A percentile compares a stretch with the other conserved stretches of the same genome.
Evolutionary conservation across 176 grass and related monocot genomes (phyloP).

Genomic region (Pontederia crassipes): DNA sequence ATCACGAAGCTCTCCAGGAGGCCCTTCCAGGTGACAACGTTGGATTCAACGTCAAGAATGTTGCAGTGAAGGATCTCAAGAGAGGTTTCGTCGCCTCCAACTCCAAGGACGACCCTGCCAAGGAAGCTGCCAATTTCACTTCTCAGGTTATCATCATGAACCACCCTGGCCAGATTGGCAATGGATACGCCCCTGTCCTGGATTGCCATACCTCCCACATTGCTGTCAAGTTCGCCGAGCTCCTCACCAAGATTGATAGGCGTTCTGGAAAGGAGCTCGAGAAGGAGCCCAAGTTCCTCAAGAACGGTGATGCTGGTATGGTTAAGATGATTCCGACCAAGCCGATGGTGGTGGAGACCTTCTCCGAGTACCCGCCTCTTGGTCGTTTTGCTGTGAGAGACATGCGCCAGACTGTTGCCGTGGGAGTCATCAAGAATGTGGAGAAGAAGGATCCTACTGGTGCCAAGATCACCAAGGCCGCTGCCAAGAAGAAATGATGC

Average conservation of each 20-base stretch:
- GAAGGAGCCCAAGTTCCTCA: slow-evolving; percentile 11
- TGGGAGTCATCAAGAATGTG: slow-evolving; percentile 6
- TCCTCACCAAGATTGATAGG: slow-evolving; percentile 4
- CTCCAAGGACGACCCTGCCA: slow-evolving; percentile 3
- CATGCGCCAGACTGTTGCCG: slow-evolving; percentile 1
- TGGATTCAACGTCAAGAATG: slow-evolving; percentile 17
- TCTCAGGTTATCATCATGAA: slow-evolving; percentile 9
- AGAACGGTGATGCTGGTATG: slow-evolving; percentile 2
- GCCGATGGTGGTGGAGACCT: slow-evolving; percentile 1
- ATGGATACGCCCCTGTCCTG: neutral
- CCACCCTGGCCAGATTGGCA: slow-evolving; percentile 1
- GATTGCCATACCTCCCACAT: slow-evolving; percentile 9
- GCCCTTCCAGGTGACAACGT: slow-evolving; percentile 16
- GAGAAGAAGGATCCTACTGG: neutral
- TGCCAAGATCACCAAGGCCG: neutral
- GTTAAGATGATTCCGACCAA: slow-evolving; percentile 11
- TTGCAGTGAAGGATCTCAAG: slow-evolving; percentile 15
- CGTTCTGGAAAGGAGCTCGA: slow-evolving; percentile 6
- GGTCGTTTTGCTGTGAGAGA: slow-evolving; percentile 2
- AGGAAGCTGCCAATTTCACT: slow-evolving; percentile 1
- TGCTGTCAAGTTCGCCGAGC: slow-evolving; percentile 6
- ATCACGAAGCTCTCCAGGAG: slow-evolving; percentile 16
- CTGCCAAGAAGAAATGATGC: neutral
- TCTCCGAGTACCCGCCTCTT: slow-evolving; percentile 5
- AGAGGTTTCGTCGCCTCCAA: neutral